Evolutionary conservation across 371 early-diverging fungal species (phyloP).

Genomic region (Lichtheimia corymbifera): DNA sequence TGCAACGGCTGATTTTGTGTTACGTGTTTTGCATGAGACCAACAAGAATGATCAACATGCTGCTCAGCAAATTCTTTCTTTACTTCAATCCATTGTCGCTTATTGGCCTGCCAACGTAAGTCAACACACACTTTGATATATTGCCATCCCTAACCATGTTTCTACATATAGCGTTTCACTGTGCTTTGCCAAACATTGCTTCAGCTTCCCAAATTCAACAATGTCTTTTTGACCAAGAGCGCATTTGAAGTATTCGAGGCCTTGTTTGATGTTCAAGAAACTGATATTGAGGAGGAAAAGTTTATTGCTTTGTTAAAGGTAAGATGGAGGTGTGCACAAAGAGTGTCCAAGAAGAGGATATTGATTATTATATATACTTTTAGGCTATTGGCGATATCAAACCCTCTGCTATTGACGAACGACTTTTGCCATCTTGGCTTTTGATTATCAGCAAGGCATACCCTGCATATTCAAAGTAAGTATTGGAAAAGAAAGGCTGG

Average conservation of each 20-base stretch:
- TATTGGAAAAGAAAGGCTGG: not conserved
- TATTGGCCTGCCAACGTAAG: constrained; percentile 73
- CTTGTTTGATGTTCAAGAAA: constrained; percentile 58
- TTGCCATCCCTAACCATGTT: not conserved
- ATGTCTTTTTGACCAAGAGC: constrained; percentile 78
- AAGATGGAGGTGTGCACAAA: constrained; percentile 18
- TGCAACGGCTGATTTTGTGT: constrained; percentile 73
- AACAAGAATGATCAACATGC: constrained; percentile 68
- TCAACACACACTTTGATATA: not conserved
- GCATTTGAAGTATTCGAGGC: constrained; percentile 82
- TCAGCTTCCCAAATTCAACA: constrained; percentile 81
- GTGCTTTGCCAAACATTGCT: constrained; percentile 76
- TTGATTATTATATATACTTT: not conserved
- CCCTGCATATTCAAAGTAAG: constrained; percentile 58
- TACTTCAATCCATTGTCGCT: constrained; percentile 73
- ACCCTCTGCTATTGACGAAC: constrained; percentile 83
- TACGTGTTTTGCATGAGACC: constrained; percentile 68
- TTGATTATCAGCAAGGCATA: constrained; percentile 78
- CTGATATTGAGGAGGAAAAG: constrained; percentile 60
- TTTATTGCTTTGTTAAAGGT: constrained; percentile 50
- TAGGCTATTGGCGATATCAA: constrained; percentile 76
- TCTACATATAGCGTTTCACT: constrained; percentile 47
- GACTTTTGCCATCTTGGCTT: constrained; percentile 85
- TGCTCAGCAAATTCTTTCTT: constrained; percentile 76
- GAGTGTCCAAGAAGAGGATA: not conserved